A percentile compares a stretch with the other conserved stretches of the same genome.
These are phyloP conservation scores for Vitis labrusca DNA, from an alignment of 164 flowering plant species.

Conservation along the genomic window DNA sequence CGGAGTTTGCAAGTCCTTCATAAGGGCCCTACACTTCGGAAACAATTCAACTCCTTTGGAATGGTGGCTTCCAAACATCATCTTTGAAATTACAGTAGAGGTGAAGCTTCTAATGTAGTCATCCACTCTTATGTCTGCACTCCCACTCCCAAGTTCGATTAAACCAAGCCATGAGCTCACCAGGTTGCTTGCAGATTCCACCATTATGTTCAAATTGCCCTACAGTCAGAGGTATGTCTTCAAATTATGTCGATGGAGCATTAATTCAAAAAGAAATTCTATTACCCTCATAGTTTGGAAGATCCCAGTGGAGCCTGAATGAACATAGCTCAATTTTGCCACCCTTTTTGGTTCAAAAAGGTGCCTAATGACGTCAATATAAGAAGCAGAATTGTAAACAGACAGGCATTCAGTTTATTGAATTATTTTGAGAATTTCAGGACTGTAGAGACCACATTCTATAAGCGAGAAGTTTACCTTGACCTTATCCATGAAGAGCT, in stretches of 20 bases:
- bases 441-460: too few species aligned
- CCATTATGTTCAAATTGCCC: slow-evolving; percentile 13
- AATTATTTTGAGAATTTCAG: too few species aligned
- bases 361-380: too few species aligned
- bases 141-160: slow-evolving; percentile 3
- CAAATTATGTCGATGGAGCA: background rate
- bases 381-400: too few species aligned
- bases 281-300: background rate
- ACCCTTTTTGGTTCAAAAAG: too few species aligned
- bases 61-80: slow-evolving; percentile 11
- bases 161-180: slow-evolving; percentile 7
- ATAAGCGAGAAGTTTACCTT: background rate
- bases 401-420: too few species aligned
- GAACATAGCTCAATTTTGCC: too few species aligned
- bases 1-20: slow-evolving; percentile 13
- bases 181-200: slow-evolving; percentile 3
- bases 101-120: slow-evolving; percentile 14
- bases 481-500: slow-evolving; percentile 10
- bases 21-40: slow-evolving; percentile 9
- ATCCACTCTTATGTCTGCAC: slow-evolving; percentile 11
- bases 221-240: background rate
- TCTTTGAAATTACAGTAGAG: slow-evolving; percentile 9
- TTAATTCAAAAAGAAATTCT: background rate
- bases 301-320: too few species aligned
- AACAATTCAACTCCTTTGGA: slow-evolving; percentile 9